phyloP scores from a whole-genome alignment of 495 filamentous ascomycete genomes.

The Bacidia rubella region DNA sequence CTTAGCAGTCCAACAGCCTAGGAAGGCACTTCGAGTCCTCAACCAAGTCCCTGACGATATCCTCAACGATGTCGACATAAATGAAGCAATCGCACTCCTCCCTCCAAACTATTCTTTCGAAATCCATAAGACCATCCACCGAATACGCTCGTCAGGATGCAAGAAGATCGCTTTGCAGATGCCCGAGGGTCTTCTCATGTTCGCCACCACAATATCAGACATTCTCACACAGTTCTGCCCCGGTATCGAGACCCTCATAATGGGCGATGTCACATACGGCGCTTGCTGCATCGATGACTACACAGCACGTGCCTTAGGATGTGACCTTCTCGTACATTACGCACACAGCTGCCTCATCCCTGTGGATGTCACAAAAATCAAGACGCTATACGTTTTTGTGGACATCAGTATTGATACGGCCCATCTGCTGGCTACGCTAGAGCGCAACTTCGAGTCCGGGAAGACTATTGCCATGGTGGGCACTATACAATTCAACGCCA shows the following conservation, averaged over 20 bases:
- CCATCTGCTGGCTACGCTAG: constrained; percentile 76
- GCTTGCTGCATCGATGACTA: constrained; percentile 99
- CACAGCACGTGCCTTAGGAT: constrained; percentile 85
- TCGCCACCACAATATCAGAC: constrained; percentile 95
- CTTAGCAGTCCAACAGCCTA: constrained; percentile 42
- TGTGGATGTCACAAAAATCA: constrained; percentile 87
- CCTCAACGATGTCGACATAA: constrained; percentile 73
- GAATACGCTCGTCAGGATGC: constrained; percentile 64
- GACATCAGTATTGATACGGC: constrained; percentile 88
- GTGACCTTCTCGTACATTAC: constrained; percentile 92
- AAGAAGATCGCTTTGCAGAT: constrained; percentile 85
- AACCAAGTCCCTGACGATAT: constrained; percentile 87
- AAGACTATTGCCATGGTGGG: constrained; percentile 87
- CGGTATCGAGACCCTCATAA: constrained; percentile 81
- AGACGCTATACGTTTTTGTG: constrained; percentile 94
- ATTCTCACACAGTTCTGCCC: constrained; percentile 92
- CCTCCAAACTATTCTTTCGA: constrained; percentile 95
- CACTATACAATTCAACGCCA: constrained; percentile 97
- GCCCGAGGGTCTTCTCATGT: constrained; percentile 88
- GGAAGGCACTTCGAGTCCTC: constrained; percentile 58
- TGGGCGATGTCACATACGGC: constrained; percentile 98
- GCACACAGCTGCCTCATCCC: constrained; percentile 94
- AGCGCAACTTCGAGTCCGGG: constrained; percentile 70
- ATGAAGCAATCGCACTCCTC: constrained; percentile 73
- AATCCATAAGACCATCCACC: constrained; percentile 93